phyloP scores from a whole-genome alignment of 495 filamentous ascomycete species.

The Penicillium argentinense region DNA sequence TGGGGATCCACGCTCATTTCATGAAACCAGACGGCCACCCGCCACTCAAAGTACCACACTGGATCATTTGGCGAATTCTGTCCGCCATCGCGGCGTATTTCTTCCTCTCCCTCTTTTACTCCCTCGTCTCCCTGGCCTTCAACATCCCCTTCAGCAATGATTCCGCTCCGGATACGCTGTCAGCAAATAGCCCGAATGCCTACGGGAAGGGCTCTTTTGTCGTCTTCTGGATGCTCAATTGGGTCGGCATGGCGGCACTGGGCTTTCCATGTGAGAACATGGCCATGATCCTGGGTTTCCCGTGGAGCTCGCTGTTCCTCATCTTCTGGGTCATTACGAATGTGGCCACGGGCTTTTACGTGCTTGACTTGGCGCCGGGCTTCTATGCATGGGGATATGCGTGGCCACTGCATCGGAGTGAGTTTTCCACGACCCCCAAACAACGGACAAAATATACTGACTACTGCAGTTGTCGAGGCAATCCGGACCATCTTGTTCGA shows the following conservation, averaged over 20 bases:
- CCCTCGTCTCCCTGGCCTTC: conserved; percentile 63
- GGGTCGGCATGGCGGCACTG: conserved; percentile 65
- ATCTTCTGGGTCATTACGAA: conserved; percentile 80
- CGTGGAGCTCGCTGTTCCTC: conserved; percentile 68
- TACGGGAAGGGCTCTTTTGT: conserved; percentile 62
- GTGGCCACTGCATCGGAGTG: conserved; percentile 68
- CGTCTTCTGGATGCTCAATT: conserved; percentile 78
- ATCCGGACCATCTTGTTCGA: conserved; percentile 63
- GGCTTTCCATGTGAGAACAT: conserved; percentile 73
- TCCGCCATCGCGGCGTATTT: conserved; percentile 64
- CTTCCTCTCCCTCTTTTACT: conserved; percentile 67
- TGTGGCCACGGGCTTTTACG: conserved; percentile 64
- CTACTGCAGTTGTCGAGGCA: conserved; percentile 57
- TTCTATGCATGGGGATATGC: conserved; percentile 72
- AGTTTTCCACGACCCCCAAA: conserved; percentile 6
- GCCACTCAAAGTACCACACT: conserved; percentile 58
- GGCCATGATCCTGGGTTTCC: conserved; percentile 65
- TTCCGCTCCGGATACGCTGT: conserved; percentile 41
- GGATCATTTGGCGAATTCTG: conserved; percentile 59
- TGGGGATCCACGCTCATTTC: conserved; percentile 64
- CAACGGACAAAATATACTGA: conserved; percentile 3
- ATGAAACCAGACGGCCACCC: conserved; percentile 52
- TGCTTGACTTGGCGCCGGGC: conserved; percentile 54
- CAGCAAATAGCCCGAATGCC: conserved; percentile 51
- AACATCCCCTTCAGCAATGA: conserved; percentile 59